phyloP scores from a whole-genome alignment of 306 rosid species.

The Cercis canadensis region DNA sequence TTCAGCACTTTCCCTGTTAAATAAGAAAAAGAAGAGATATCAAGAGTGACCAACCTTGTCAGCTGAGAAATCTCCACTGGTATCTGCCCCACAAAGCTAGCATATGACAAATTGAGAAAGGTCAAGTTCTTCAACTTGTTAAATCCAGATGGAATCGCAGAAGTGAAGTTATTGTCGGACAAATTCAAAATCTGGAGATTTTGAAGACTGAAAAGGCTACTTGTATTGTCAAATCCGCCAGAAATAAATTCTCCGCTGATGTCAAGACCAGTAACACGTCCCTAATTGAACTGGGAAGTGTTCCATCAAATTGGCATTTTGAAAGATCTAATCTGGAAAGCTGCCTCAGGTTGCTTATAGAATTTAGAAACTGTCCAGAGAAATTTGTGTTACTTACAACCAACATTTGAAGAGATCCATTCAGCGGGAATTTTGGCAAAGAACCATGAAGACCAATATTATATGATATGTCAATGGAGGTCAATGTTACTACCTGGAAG shows the following conservation, averaged over 20 bases:
- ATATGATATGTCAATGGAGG: too few species aligned
- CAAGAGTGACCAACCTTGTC: slow-evolving; percentile 25
- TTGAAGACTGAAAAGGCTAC: slow-evolving; percentile 5
- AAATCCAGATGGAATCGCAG: slow-evolving; percentile 17
- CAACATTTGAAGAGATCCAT: too few species aligned
- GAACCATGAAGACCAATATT: too few species aligned
- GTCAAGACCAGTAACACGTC: background rate
- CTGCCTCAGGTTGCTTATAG: too few species aligned
- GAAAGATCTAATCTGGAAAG: too few species aligned
- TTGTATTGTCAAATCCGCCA: background rate
- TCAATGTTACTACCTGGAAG: too few species aligned
- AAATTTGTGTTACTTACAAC: too few species aligned
- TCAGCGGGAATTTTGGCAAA: too few species aligned
- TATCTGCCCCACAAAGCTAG: slow-evolving; percentile 19
- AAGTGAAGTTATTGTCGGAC: background rate
- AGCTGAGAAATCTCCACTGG: slow-evolving; percentile 16
- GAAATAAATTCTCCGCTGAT: background rate
- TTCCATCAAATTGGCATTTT: too few species aligned
- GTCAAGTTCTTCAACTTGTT: slow-evolving; percentile 7
- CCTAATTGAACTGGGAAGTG: too few species aligned
- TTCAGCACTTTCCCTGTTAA: background rate
- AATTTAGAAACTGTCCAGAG: too few species aligned
- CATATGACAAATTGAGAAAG: background rate
- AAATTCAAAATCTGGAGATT: slow-evolving; percentile 18
- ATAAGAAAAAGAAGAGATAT: background rate